phyloP scores from a whole-genome alignment of 345 rosid species.

The Corchorus olitorius region DNA sequence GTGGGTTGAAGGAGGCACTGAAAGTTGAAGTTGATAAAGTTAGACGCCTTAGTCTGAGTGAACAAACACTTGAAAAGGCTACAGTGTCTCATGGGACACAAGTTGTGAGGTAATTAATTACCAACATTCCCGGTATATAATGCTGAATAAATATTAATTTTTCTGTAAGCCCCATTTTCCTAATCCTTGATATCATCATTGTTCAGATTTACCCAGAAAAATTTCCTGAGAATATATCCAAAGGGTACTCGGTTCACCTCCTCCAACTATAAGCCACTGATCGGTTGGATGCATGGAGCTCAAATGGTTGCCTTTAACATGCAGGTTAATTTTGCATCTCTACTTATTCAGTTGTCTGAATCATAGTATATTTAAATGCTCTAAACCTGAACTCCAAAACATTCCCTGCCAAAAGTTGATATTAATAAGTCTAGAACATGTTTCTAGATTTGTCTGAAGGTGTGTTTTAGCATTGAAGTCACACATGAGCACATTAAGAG shows the following conservation, averaged over 20 bases:
- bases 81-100: conserved; percentile 50
- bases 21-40: conserved; percentile 48
- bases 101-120: conserved; percentile 55
- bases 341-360: background rate
- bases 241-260: conserved; percentile 61
- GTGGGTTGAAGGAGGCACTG: conserved; percentile 45
- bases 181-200: background rate
- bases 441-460: background rate
- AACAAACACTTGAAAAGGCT: conserved; percentile 64
- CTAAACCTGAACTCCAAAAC: background rate
- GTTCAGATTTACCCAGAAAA: conserved; percentile 50
- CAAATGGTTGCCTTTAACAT: conserved; percentile 99
- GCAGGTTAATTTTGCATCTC: conserved; percentile 64
- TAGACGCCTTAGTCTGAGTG: conserved; percentile 78
- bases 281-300: conserved; percentile 96
- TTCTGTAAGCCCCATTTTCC: conserved; percentile 9
- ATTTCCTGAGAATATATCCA: conserved; percentile 57
- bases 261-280: conserved; percentile 62
- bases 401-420: no score
- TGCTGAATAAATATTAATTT: background rate
- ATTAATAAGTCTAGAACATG: background rate
- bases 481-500: background rate
- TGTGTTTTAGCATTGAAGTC: background rate
- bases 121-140: background rate
- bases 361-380: background rate